Conservation (phyloP, 148 eudicot species). For the Silene latifolia region DNA sequence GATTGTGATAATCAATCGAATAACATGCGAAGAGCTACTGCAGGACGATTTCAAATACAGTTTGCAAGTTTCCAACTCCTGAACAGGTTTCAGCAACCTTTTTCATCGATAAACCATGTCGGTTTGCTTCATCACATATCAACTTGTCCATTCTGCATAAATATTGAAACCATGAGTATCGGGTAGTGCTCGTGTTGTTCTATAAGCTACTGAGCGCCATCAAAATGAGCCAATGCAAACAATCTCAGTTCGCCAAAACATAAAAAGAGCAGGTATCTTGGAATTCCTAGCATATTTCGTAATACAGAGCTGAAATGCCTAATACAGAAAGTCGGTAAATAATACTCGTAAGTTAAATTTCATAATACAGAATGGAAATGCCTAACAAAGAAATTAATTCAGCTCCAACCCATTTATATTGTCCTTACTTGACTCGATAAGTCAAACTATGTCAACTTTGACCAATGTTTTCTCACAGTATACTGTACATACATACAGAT, state of each 20-base stretch:
- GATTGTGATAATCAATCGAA: no score
- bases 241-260: background rate
- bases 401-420: no score
- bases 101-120: slow-evolving; percentile 50
- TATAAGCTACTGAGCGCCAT: background rate
- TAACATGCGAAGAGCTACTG: slow-evolving; percentile 7
- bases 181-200: background rate
- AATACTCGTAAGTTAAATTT: no score
- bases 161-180: background rate
- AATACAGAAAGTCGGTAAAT: no score
- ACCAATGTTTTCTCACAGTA: no score
- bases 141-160: slow-evolving; percentile 68
- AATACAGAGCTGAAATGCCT: no score
- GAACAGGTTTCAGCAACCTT: slow-evolving; percentile 66
- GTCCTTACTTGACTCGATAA: background rate
- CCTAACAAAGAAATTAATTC: no score
- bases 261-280: no score
- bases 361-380: no score
- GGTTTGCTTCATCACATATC: slow-evolving; percentile 61
- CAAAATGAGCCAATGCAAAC: background rate
- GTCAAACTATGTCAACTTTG: background rate
- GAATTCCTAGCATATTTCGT: no score
- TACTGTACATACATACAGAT: no score
- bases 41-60: slow-evolving; percentile 65
- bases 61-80: slow-evolving; percentile 49